phyloP scores from a whole-genome alignment of 352 stramenopile genomes.

The Phytopythium kandeliae region DNA sequence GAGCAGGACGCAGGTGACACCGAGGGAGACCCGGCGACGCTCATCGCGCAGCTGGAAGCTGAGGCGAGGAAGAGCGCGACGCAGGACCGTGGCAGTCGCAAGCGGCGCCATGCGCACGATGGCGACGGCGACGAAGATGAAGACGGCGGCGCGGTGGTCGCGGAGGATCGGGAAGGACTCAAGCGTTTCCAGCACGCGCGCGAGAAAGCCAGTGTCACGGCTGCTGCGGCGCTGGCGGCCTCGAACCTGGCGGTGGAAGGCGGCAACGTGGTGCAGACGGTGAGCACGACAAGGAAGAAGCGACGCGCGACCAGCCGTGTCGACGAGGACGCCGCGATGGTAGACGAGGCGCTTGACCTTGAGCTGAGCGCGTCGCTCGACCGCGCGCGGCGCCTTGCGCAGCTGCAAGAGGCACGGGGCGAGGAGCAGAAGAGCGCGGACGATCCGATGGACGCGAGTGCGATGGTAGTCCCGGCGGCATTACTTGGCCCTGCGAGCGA shows the following conservation, averaged over 20 bases:
- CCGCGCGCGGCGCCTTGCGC: slow-evolving; percentile 48
- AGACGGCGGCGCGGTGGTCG: slow-evolving; percentile 8
- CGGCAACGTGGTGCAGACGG: slow-evolving; percentile 1
- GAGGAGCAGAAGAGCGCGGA: slow-evolving; percentile 10
- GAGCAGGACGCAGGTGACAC: slow-evolving; percentile 26
- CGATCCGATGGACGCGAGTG: background rate
- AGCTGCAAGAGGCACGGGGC: slow-evolving; percentile 24
- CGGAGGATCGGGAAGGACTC: slow-evolving; percentile 45
- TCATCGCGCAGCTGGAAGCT: slow-evolving; percentile 63
- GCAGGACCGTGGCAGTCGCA: slow-evolving; percentile 58
- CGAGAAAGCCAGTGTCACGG: slow-evolving; percentile 48
- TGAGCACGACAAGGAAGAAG: slow-evolving; percentile 42
- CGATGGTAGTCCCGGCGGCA: background rate
- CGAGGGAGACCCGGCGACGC: slow-evolving; percentile 13
- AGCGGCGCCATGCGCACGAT: slow-evolving; percentile 20
- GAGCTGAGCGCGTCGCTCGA: slow-evolving; percentile 77
- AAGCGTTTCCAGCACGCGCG: slow-evolving; percentile 68
- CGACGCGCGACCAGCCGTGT: slow-evolving; percentile 11
- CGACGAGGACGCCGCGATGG: slow-evolving; percentile 29
- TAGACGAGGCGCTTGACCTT: slow-evolving; percentile 57
- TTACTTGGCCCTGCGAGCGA: slow-evolving; percentile 25
- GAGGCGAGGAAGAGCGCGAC: slow-evolving; percentile 34
- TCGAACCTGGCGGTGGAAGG: slow-evolving; percentile 1
- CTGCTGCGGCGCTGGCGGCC: slow-evolving; percentile 33
- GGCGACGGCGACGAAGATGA: slow-evolving; percentile 35